Evolutionary conservation across 163 green algal genomes (phyloP).

Genomic region (Prototheca stagnorum): DNA sequence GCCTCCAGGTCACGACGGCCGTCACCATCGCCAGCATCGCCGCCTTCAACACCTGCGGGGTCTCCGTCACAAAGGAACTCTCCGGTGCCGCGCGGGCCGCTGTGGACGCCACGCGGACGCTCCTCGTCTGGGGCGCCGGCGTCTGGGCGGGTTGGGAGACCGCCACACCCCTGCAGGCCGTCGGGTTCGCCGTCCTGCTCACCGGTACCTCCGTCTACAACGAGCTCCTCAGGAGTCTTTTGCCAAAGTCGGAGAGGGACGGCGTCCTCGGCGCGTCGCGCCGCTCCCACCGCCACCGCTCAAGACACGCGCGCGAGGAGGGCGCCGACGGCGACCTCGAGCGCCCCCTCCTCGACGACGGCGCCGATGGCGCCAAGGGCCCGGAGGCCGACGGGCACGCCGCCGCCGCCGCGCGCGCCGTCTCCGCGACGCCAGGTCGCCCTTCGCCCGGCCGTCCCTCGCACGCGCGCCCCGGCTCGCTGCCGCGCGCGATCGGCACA

Average conservation of each 20-base stretch:
- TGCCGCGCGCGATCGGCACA: background rate
- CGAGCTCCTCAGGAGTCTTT: slow-evolving; percentile 42
- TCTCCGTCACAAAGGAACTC: slow-evolving; percentile 52
- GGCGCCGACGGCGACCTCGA: slow-evolving; percentile 1
- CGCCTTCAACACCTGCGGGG: slow-evolving; percentile 63
- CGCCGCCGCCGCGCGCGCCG: too few relatives aligned
- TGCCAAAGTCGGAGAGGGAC: too few relatives aligned
- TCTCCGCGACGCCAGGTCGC: background rate
- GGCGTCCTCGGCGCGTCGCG: background rate
- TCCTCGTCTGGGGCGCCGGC: slow-evolving; percentile 58
- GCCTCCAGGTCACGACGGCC: slow-evolving; percentile 25
- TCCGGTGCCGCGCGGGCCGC: slow-evolving; percentile 50
- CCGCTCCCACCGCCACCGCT: background rate
- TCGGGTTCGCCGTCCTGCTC: slow-evolving; percentile 57
- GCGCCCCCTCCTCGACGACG: slow-evolving; percentile 5
- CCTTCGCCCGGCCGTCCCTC: background rate
- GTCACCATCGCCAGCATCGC: slow-evolving; percentile 48
- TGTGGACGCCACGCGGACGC: slow-evolving; percentile 64
- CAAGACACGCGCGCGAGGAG: background rate
- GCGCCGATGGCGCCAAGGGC: too few relatives aligned
- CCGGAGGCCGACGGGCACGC: too few relatives aligned
- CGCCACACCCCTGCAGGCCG: slow-evolving; percentile 53
- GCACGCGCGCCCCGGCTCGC: background rate
- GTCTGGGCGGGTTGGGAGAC: slow-evolving; percentile 60
- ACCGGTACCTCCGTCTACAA: slow-evolving; percentile 62